Conservation (phyloP, 2,329 filamentous ascomycete species). For the Colletotrichum tofieldiae region DNA sequence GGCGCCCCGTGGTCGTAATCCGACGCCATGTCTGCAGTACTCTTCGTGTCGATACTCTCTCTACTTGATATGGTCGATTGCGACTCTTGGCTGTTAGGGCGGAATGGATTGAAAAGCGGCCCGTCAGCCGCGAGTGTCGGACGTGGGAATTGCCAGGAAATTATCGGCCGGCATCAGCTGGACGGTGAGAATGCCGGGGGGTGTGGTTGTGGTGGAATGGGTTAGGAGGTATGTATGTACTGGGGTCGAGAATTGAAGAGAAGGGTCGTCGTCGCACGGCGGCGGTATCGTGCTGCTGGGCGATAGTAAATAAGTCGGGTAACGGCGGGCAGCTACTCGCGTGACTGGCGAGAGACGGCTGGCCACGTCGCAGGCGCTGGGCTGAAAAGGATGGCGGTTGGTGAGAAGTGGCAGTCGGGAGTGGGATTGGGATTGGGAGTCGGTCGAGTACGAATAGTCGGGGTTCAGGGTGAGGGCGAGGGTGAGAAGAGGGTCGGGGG, state of each 20-base stretch:
- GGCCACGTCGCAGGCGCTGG: slow-evolving; percentile 39
- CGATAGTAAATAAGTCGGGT: slow-evolving; percentile 37
- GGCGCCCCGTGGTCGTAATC: slow-evolving; percentile 62
- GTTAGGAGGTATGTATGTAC: slow-evolving; percentile 36
- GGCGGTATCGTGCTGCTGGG: slow-evolving; percentile 38
- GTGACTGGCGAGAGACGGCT: slow-evolving; percentile 38
- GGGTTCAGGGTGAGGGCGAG: slow-evolving; percentile 34
- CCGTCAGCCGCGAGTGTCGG: slow-evolving; percentile 44
- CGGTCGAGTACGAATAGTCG: slow-evolving; percentile 39
- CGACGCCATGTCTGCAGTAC: slow-evolving; percentile 57
- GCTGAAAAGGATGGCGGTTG: slow-evolving; percentile 37
- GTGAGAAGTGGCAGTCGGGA: slow-evolving; percentile 25
- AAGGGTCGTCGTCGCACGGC: slow-evolving; percentile 38
- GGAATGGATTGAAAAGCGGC: slow-evolving; percentile 33
- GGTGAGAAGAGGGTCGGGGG: slow-evolving; percentile 39
- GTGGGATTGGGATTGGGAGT: slow-evolving; percentile 27
- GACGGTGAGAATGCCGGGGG: slow-evolving; percentile 34
- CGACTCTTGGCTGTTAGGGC: slow-evolving; percentile 35
- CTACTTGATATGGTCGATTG: slow-evolving; percentile 38
- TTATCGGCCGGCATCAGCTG: slow-evolving; percentile 45
- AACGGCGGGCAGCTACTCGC: slow-evolving; percentile 37
- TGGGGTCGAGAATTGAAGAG: slow-evolving; percentile 37
- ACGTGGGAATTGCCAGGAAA: slow-evolving; percentile 37
- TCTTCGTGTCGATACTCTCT: slow-evolving; percentile 23
- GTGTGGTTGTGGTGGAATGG: slow-evolving; percentile 8